Evolutionary conservation across 2,329 filamentous ascomycete species (phyloP).

Genomic region (Sporothrix inflata): DNA sequence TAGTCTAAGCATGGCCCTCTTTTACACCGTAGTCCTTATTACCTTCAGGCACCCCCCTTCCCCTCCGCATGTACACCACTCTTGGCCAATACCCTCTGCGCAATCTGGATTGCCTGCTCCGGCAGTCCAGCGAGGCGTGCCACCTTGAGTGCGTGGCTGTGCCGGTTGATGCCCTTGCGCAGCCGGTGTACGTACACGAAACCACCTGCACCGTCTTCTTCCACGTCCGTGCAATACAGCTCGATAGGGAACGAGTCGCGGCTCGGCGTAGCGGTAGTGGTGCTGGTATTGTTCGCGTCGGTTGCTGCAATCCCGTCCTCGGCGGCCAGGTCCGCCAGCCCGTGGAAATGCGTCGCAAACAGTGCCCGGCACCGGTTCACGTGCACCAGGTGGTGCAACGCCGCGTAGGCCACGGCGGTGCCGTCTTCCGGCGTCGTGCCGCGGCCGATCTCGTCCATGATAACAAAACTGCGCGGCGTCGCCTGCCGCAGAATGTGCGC

Average conservation of each 20-base stretch:
- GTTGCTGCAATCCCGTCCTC: slow-evolving; percentile 50
- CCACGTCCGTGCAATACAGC: slow-evolving; percentile 87
- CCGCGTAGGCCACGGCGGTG: slow-evolving; percentile 85
- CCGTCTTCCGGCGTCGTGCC: slow-evolving; percentile 95
- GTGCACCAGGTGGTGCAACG: slow-evolving; percentile 78
- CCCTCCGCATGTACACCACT: background rate
- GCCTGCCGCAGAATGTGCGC: slow-evolving; percentile 85
- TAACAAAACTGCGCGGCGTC: slow-evolving; percentile 82
- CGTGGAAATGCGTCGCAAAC: slow-evolving; percentile 96
- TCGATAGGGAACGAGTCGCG: slow-evolving; percentile 53
- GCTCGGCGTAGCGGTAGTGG: background rate
- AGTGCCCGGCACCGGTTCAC: slow-evolving; percentile 78
- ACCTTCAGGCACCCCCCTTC: background rate
- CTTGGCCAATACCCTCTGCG: slow-evolving; percentile 58
- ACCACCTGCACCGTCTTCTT: slow-evolving; percentile 68
- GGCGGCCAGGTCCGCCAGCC: slow-evolving; percentile 73
- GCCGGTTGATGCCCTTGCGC: slow-evolving; percentile 77
- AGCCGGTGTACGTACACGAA: slow-evolving; percentile 89
- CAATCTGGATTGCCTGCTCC: slow-evolving; percentile 69
- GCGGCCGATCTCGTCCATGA: slow-evolving; percentile 97
- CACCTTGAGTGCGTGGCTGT: slow-evolving; percentile 94
- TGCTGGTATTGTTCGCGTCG: slow-evolving; percentile 31
- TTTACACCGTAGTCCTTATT: slow-evolving; percentile 16
- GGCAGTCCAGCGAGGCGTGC: slow-evolving; percentile 83
- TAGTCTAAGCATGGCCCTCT: background rate